phyloP scores from a whole-genome alignment of 139 green algal species.

The Trebouxia sp. region DNA sequence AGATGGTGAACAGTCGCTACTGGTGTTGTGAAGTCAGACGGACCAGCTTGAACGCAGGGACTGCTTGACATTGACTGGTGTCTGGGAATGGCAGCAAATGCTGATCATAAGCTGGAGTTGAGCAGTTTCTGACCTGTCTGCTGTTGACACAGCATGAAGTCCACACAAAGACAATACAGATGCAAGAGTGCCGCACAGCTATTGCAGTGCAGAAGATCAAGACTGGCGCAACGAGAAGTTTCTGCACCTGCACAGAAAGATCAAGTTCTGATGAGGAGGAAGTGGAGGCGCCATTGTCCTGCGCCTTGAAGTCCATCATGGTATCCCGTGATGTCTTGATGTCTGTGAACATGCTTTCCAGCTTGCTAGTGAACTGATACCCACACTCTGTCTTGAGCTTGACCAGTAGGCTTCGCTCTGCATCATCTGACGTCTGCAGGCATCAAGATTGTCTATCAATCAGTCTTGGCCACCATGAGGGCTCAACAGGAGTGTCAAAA shows the following conservation, averaged over 20 bases:
- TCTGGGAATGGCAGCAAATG: too few species aligned
- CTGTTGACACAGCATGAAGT: background rate
- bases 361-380: constrained; percentile 97
- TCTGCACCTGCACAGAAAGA: constrained; percentile 77
- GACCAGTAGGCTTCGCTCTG: constrained; percentile 90
- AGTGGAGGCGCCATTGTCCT: background rate
- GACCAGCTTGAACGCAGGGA: too few species aligned
- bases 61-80: too few species aligned
- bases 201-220: background rate
- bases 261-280: constrained; percentile 62
- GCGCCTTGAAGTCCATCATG: constrained; percentile 80
- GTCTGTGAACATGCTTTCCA: constrained; percentile 99
- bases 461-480: background rate
- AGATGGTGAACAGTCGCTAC: too few species aligned
- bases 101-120: too few species aligned
- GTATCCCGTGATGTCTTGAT: constrained; percentile 91
- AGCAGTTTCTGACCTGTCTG: background rate
- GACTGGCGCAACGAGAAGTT: too few species aligned
- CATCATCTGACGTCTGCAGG: constrained; percentile 64
- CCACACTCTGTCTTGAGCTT: constrained; percentile 99
- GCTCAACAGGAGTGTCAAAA: background rate
- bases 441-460: background rate
- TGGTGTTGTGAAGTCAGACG: too few species aligned
- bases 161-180: too few species aligned
- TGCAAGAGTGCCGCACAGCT: background rate